These are phyloP conservation scores for Boletus rubescentipes DNA, from an alignment of 768 basidiomycete genomes.

Conservation along the genomic window DNA sequence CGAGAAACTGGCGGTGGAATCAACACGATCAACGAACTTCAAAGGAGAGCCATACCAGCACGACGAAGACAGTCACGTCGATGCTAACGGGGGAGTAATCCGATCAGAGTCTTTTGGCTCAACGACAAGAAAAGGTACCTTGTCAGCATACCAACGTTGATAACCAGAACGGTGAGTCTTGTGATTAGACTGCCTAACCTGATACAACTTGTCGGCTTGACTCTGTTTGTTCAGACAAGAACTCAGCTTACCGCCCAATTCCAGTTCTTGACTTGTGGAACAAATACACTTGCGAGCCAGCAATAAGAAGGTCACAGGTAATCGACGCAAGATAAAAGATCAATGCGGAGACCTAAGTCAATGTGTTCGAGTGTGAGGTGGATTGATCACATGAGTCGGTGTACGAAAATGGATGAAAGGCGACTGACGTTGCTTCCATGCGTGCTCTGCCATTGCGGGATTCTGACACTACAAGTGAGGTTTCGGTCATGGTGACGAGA, in stretches of 20 bases:
- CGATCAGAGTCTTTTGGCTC: not conserved
- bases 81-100: constrained; percentile 18
- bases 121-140: constrained; percentile 21
- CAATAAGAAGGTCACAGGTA: constrained; percentile 35
- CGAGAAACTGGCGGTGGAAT: constrained; percentile 28
- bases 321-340: constrained; percentile 35
- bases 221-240: not conserved
- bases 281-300: constrained; percentile 34
- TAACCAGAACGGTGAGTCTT: constrained; percentile 32
- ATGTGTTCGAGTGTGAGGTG: not conserved
- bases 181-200: constrained; percentile 35
- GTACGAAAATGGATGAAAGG: not conserved
- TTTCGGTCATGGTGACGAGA: not conserved
- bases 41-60: constrained; percentile 16
- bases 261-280: constrained; percentile 32
- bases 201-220: not conserved
- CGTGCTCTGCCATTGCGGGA: constrained; percentile 34
- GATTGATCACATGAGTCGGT: not conserved
- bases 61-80: constrained; percentile 29
- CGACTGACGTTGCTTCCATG: constrained; percentile 31
- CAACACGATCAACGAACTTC: not conserved
- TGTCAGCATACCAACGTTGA: constrained; percentile 37
- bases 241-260: constrained; percentile 27
- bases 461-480: constrained; percentile 18
- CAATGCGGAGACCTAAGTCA: constrained; percentile 28